Evolutionary conservation across 2,329 filamentous ascomycete species (phyloP), one percentile per base, ranked within the genome.

Genomic region (Cryphonectria carpinicola): DNA sequence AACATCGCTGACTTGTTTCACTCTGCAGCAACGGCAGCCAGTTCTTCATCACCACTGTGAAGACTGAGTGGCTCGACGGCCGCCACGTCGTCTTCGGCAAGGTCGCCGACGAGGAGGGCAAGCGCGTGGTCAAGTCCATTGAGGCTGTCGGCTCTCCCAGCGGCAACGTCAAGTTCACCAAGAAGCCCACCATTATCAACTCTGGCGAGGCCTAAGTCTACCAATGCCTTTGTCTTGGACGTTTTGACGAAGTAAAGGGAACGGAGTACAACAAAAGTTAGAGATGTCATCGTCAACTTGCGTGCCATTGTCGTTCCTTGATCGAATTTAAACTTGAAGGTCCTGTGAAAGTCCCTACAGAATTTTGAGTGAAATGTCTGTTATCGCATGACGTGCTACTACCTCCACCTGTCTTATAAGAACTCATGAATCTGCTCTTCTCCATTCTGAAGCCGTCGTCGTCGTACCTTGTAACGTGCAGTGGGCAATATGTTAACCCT

Each of bases 41-140:
- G 84, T 98, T 98, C 88, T 98, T 98, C 87, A 86, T 98, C 81
- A 98, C 95, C 78, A 98, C 95, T 70, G 94, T 97, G 66, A 88
- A 90, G 72, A 98, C 96, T 72, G 90, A 91, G 69, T 97, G 97
- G 87, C 87, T 96, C 76, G 88, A 96, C 81, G 89, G 89, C 79
- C 92, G 92, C 82, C 93, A 96, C 87, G 92, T 94, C 82, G 92
- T 94, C 80, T 95, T 95, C 84, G 93, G 93, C 80, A 86, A 93
- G 84, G 92, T 95, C 63, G 84, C 84, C 71, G 85, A 87, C 73
- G 72, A 80, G 1, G 75, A 81, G 61, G 85, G 83, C 70, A 76
- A 89, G 80, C 77, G 82, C 41, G 74, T 90, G 70, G 88, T 92
- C 81, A 86, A 84, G 83, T 84, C 87, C 72, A 79, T 92, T 58